phyloP scores from a whole-genome alignment of 1,284 basidiomycete genomes.

The Ganoderma multipileum region DNA sequence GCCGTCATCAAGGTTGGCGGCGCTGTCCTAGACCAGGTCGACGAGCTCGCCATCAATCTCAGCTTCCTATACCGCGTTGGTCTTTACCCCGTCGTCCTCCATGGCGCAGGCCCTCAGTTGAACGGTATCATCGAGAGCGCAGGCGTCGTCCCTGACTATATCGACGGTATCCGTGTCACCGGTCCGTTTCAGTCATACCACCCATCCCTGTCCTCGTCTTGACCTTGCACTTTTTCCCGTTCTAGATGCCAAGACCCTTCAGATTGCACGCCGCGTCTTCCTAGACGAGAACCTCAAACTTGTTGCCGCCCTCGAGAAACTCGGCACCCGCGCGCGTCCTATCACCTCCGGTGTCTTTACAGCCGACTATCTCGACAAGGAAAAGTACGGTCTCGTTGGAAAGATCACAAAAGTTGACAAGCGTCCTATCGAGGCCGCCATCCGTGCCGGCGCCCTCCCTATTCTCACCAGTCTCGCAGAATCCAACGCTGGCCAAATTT shows the following conservation, averaged over 20 bases:
- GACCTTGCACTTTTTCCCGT: neutral
- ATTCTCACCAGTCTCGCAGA: slow-evolving; percentile 94
- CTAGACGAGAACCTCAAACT: slow-evolving; percentile 95
- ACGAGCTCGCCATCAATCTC: slow-evolving; percentile 91
- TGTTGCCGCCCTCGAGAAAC: slow-evolving; percentile 87
- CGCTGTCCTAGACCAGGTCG: slow-evolving; percentile 88
- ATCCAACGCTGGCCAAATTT: slow-evolving; percentile 89
- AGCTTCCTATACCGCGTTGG: slow-evolving; percentile 95
- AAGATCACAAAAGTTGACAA: slow-evolving; percentile 94
- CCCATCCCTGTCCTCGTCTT: neutral
- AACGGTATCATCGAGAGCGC: slow-evolving; percentile 92
- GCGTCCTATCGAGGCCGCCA: slow-evolving; percentile 92
- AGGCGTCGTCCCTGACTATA: slow-evolving; percentile 93
- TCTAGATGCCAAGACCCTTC: slow-evolving; percentile 88
- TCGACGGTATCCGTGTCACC: slow-evolving; percentile 94
- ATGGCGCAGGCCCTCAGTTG: slow-evolving; percentile 94
- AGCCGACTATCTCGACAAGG: slow-evolving; percentile 92
- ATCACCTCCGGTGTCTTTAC: slow-evolving; percentile 97
- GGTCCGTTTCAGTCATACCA: slow-evolving; percentile 53
- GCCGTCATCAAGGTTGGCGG: slow-evolving; percentile 96
- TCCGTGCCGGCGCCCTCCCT: slow-evolving; percentile 91
- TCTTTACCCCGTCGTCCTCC: slow-evolving; percentile 92
- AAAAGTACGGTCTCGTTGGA: slow-evolving; percentile 94
- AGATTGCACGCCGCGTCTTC: slow-evolving; percentile 94
- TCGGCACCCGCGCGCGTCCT: slow-evolving; percentile 93